Evolutionary conservation across 805 yeast genomes (phyloP), one percentile per base, ranked within the genome.

Genomic region (Myxozyma nipponensis): DNA sequence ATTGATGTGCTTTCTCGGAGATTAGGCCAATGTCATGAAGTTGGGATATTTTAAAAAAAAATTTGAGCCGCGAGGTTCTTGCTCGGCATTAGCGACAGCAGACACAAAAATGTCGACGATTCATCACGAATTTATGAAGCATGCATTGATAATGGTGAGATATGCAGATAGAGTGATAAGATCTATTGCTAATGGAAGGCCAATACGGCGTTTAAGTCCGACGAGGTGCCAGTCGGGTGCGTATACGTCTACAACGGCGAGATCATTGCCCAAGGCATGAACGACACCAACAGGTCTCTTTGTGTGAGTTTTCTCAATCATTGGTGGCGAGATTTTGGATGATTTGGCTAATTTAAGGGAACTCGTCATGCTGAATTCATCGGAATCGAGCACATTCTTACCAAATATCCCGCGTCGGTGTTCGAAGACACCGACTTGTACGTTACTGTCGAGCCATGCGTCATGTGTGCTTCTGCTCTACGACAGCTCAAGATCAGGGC

Each of bases 371-470:
- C 98, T 1, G 98, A 91, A 66, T 84, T 93, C 59, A 75, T 84
- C 50, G 96, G 91, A 0, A 82, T 88, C 15, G 81, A 81, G 40
- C 65, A 69, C 25, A 76, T 84, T 6, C 65, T 76, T 34, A 56
- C 63, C 3, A 62, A 67, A 28, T 65, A 67, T 39, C 63, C 71
- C 3, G 54, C 62, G 0, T 38, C 50, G 3, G 55, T 67, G 7
- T 79, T 87, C 60, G 61, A 67, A 35, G 77, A 82, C 23, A 73
- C 86, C 2, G 81, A 79, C 26, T 72, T 93, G 5, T 91, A 89
- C 66, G 98, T 93, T 23, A 89, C 98, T 0, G 97, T 93, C 0
- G 98, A 93, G 67, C 98, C 98, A 0, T 93, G 98, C 65, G 84
- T 93, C 5, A 93, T 93, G 98, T 93, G 98, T 71, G 98, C 96